These are phyloP conservation scores for Saccharum spontaneum DNA, from an alignment of 176 grass and related monocot genomes.

Conservation along the genomic window DNA sequence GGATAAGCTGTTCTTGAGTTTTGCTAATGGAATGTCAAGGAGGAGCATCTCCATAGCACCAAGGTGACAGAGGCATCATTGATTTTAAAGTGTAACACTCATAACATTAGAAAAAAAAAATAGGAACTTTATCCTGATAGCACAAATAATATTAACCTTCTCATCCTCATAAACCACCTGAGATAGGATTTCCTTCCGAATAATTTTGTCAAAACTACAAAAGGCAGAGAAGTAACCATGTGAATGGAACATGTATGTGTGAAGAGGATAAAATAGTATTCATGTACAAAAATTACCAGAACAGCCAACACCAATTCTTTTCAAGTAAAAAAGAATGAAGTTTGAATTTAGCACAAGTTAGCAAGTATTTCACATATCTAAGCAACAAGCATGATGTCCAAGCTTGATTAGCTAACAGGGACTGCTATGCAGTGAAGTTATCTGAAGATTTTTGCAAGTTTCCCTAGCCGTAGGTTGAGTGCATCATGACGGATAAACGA, in stretches of 20 bases:
- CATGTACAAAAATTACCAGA: not conserved
- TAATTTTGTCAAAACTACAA: constrained; percentile 84
- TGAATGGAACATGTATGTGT: not conserved
- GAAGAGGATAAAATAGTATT: not conserved
- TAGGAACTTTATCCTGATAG: not conserved
- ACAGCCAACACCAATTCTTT: not conserved
- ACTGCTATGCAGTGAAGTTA: not conserved
- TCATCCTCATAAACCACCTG: constrained; percentile 83
- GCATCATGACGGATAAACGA: not conserved
- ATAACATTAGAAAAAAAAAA: not conserved
- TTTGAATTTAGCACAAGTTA: not conserved
- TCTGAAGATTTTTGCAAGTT: not conserved
- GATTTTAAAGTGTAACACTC: not conserved
- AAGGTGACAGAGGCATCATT: not conserved
- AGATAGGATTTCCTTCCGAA: constrained; percentile 70
- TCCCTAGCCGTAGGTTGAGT: not conserved
- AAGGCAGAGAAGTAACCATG: not conserved
- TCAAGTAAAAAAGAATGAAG: not conserved
- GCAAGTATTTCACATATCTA: not conserved
- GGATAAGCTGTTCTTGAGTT: not conserved
- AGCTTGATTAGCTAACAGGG: not conserved
- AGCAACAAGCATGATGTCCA: not conserved
- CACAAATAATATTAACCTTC: constrained; percentile 45
- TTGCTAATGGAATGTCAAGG: not conserved
- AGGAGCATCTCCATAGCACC: not conserved